Base-by-base conservation (phyloP, 1,284 basidiomycete genomes). In the Paramarasmius palmivorus region DNA sequence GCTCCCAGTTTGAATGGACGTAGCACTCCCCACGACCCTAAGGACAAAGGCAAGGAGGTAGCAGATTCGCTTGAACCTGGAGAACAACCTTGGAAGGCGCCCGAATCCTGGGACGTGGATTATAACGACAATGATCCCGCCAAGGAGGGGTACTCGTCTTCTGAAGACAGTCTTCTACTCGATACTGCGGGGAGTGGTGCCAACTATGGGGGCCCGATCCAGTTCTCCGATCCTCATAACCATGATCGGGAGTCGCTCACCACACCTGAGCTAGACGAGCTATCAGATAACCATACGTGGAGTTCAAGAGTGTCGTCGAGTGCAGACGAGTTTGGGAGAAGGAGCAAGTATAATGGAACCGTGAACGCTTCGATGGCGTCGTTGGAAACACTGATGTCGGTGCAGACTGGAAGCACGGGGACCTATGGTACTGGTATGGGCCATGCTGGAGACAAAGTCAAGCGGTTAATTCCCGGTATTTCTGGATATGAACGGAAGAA, bases 51-150 rank as follows among this genome's bases (percentile, higher is more conserved):
- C 22, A 46, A 46, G 29, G 23, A 14, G 19, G 17, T 9, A 32
- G 44, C 25, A 29, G 44, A 29, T 32, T 32, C 29, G 14, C 40
- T 12, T 19, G 40, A 19, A 35, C 40, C 19, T 19, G 40, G 40
- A 35, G 52, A 44, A 19, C 49, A 68, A 57, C 48, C 53, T n/a
- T 57, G 56, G 57, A 36, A 38, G 17, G 40, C 52, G 14, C 69
- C 69, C 2, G 69, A 71, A 50, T 72, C 69, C 12, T 72, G 70
- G 70, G 69, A 56, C 29, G 67, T 73, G 20, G 61, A 70, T 54
- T 61, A 36, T 3, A 41, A 40, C 15, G 64, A 67, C 20, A 47
- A 53, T 1, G 56, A 49, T 29, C 61, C 56, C 1, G 63, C 59
- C 1, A 67, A 60, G 2, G 61, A 62, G 15, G 49, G n/a, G 5